Conservation (phyloP, 208 protist species). For the Endotrypanum monterogeii region DNA sequence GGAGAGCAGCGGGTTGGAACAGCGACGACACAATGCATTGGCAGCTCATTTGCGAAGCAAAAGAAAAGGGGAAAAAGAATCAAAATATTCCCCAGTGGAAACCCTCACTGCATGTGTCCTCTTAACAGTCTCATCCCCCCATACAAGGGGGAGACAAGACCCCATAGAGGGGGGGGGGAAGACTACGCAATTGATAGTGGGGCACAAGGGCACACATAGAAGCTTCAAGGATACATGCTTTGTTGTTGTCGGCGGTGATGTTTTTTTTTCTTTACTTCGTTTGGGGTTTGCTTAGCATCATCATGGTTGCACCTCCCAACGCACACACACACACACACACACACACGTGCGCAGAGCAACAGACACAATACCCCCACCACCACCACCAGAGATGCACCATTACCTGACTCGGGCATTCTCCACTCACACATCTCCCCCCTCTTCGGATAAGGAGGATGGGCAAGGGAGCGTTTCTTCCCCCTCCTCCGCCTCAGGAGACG, state of each 20-base stretch:
- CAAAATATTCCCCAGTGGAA: neutral
- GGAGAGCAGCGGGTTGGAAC: neutral
- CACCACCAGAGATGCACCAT: neutral
- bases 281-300: neutral
- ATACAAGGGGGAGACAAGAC: neutral
- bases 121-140: neutral
- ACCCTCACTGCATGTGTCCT: neutral
- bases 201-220: neutral
- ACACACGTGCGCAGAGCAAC: neutral
- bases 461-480: constrained; percentile 1
- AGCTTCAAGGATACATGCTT: neutral
- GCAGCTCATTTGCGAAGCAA: neutral
- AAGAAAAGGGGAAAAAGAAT: neutral
- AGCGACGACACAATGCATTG: neutral
- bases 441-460: neutral
- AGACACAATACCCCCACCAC: neutral
- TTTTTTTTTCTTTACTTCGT: no score
- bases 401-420: neutral
- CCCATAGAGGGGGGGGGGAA: neutral
- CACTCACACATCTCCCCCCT: neutral
- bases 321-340: neutral
- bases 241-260: neutral
- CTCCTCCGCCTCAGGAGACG: neutral
- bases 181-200: neutral
- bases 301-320: neutral